A percentile compares a stretch with the other conserved stretches of the same genome.
phyloP scores from a whole-genome alignment of 257 asterid species.

The Thymus quinquecostatus region DNA sequence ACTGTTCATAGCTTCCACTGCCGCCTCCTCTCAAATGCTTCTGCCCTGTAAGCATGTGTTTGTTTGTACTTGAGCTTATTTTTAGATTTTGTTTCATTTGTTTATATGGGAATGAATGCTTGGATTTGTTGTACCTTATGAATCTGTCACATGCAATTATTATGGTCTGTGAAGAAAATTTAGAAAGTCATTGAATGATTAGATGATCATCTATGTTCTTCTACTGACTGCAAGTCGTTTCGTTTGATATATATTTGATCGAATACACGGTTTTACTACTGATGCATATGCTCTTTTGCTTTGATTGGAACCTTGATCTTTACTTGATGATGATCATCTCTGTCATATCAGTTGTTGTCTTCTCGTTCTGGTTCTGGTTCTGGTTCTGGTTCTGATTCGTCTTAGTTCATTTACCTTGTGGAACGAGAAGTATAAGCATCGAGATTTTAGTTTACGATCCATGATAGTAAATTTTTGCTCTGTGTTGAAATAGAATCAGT shows the following conservation, averaged over 20 bases:
- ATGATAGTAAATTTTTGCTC: background rate
- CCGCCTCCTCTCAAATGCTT: constrained; percentile 62
- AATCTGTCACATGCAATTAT: constrained; percentile 33
- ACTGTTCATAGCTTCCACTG: constrained; percentile 43
- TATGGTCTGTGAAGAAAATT: constrained; percentile 36
- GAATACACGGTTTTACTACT: constrained; percentile 6
- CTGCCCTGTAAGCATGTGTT: constrained; percentile 64
- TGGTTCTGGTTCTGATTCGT: constrained; percentile 1
- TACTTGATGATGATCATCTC: constrained; percentile 18
- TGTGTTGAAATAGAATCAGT: background rate
- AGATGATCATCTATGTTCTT: constrained; percentile 20
- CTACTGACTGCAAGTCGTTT: constrained; percentile 12
- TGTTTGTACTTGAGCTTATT: constrained; percentile 48
- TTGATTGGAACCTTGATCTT: background rate
- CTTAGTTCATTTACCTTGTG: constrained; percentile 7
- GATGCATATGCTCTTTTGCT: constrained; percentile 12
- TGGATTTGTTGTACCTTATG: constrained; percentile 47
- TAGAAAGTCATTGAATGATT: constrained; percentile 24
- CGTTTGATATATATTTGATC: constrained; percentile 21
- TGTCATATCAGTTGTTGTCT: constrained; percentile 11
- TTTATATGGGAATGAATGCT: constrained; percentile 52
- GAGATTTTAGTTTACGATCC: constrained; percentile 10
- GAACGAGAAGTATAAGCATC: background rate
- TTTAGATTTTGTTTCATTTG: constrained; percentile 55
- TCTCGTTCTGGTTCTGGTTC: too few relatives aligned